Evolutionary conservation across 129 eudicot genomes (phyloP).

Genomic region (Kitagawia praeruptora): DNA sequence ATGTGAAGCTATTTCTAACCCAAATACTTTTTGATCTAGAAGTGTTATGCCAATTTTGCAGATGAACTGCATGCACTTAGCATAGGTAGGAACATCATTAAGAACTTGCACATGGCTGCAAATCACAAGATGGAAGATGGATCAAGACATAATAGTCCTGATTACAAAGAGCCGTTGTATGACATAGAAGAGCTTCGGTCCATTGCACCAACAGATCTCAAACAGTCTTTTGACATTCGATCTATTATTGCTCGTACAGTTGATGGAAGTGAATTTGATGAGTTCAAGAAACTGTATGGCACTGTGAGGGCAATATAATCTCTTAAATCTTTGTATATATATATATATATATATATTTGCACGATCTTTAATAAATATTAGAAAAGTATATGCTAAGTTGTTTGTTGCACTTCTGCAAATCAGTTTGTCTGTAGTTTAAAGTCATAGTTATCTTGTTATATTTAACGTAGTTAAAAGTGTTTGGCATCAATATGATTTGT

Average conservation of each 20-base stretch:
- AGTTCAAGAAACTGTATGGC: slow-evolving; percentile 99
- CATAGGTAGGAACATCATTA: slow-evolving; percentile 82
- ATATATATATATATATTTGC: background rate
- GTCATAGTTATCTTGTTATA: background rate
- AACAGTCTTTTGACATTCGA: slow-evolving; percentile 84
- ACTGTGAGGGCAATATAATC: slow-evolving; percentile 66
- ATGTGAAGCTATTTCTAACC: background rate
- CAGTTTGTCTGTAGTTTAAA: background rate
- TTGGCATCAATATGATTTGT: background rate
- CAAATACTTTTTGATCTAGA: background rate
- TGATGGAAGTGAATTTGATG: slow-evolving; percentile 96
- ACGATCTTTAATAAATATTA: background rate
- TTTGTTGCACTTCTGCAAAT: background rate
- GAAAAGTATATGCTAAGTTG: background rate
- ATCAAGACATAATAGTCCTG: slow-evolving; percentile 20
- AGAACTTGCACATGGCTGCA: slow-evolving; percentile 89
- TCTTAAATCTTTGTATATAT: slow-evolving; percentile 5
- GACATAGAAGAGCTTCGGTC: slow-evolving; percentile 72
- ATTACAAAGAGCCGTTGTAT: slow-evolving; percentile 73
- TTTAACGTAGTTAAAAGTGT: background rate
- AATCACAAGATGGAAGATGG: slow-evolving; percentile 23
- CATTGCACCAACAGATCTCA: slow-evolving; percentile 82
- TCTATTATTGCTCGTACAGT: slow-evolving; percentile 86
- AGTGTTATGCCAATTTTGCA: slow-evolving; percentile 26
- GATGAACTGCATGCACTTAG: slow-evolving; percentile 93